These are phyloP conservation scores for Pholiota microspora DNA, from an alignment of 768 basidiomycete species.

Conservation along the genomic window DNA sequence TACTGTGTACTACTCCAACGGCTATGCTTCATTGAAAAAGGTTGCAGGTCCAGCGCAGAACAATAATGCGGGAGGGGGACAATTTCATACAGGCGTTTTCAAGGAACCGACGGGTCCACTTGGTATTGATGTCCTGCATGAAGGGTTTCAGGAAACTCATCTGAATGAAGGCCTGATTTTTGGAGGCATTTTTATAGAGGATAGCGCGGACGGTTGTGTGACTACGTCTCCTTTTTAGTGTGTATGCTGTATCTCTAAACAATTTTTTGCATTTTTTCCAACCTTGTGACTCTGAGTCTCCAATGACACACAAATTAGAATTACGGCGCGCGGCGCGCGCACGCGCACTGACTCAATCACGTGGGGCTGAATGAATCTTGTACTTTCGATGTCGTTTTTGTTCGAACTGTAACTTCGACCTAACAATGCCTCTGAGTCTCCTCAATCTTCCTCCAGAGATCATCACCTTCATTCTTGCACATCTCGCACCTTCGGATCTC, in stretches of 20 bases:
- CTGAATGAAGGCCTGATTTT: conserved; percentile 15
- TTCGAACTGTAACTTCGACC: no score
- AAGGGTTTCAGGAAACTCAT: conserved; percentile 15
- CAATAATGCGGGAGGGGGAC: conserved; percentile 13
- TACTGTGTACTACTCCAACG: conserved; percentile 16
- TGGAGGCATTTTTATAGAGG: conserved; percentile 17
- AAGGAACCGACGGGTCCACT: conserved; percentile 13
- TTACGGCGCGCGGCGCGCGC: no score
- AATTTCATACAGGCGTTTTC: conserved; percentile 16
- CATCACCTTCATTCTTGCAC: conserved; percentile 21
- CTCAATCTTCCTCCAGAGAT: conserved; percentile 10
- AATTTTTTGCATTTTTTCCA: no score
- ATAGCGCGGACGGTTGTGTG: conserved; percentile 12
- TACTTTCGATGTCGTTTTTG: no score
- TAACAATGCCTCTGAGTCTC: not conserved
- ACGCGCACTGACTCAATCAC: no score
- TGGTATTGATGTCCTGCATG: conserved; percentile 12
- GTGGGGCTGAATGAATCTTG: no score
- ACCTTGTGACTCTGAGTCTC: no score
- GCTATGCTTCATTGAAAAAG: conserved; percentile 4
- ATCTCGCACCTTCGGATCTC: conserved; percentile 25
- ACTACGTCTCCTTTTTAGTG: conserved; percentile 4
- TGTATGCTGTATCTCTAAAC: not conserved
- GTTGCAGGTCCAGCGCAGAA: conserved; percentile 14
- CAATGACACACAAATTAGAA: no score